phyloP scores from a whole-genome alignment of 2,329 filamentous ascomycete genomes.

The Alternaria gansuensis region DNA sequence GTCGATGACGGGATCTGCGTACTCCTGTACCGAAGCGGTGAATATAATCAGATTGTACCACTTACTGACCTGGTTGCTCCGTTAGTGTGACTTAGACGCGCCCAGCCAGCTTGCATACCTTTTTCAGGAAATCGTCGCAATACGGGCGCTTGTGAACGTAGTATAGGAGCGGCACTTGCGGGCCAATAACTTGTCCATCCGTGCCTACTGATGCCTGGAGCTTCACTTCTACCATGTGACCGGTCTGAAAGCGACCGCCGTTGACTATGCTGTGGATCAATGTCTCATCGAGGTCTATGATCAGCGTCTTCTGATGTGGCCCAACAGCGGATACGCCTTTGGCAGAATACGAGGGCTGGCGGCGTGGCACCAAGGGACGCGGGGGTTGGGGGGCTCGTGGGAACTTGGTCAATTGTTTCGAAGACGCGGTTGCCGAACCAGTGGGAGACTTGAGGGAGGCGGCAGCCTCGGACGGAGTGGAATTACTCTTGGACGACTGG shows the following conservation, averaged over 20 bases:
- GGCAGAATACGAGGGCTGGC: slow-evolving; percentile 83
- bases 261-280: slow-evolving; percentile 98
- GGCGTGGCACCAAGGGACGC: slow-evolving; percentile 84
- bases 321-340: slow-evolving; percentile 48
- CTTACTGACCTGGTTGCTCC: slow-evolving; percentile 74
- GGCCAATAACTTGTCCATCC: slow-evolving; percentile 73
- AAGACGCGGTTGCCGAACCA: slow-evolving; percentile 69
- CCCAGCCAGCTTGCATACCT: slow-evolving; percentile 60
- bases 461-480: slow-evolving; percentile 58
- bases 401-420: slow-evolving; percentile 80
- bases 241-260: slow-evolving; percentile 91
- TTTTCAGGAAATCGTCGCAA: slow-evolving; percentile 94
- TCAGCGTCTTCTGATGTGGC: slow-evolving; percentile 81
- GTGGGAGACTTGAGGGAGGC: slow-evolving; percentile 91
- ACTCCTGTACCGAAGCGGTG: slow-evolving; percentile 97
- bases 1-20: slow-evolving; percentile 98
- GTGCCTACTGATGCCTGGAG: slow-evolving; percentile 76
- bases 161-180: slow-evolving; percentile 95
- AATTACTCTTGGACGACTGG: slow-evolving; percentile 48
- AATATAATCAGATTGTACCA: slow-evolving; percentile 99
- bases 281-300: slow-evolving; percentile 95
- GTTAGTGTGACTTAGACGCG: slow-evolving; percentile 29
- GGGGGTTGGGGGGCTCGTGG: slow-evolving; percentile 89
- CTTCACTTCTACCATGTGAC: slow-evolving; percentile 98
- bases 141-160: slow-evolving; percentile 98